Base-by-base conservation (phyloP, 2,329 filamentous ascomycete species). In the Stemphylium vesicarium region DNA sequence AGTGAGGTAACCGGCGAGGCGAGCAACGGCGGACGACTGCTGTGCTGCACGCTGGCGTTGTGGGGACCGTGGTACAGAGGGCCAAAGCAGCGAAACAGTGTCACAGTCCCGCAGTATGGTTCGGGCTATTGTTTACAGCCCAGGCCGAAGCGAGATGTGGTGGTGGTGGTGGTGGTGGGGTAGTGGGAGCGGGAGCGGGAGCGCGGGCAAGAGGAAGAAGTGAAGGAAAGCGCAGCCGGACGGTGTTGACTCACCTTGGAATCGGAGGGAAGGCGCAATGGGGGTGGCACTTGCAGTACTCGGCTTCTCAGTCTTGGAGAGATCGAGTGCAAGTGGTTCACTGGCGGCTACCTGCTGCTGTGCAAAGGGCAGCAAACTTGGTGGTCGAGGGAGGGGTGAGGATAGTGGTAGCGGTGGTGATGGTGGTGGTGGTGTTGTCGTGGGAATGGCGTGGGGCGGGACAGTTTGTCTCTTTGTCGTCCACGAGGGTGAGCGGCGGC, bases 11-110 rank as follows among this genome's bases (percentile, higher is more conserved):
- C 61, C 58, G 55, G 59, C 60, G 50, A 71, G 63, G 69, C 69
- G 66, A 66, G 68, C 62, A 63, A 65, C 65, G 65, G 68, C 53
- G 71, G 69, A 72, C 65, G 57, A 65, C 68, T 69, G 71, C 65
- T 53, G 69, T 62, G 59, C 68, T 57, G 70, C 63, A 67, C 59
- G 55, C 60, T 63, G 60, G 65, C 56, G 59, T 53, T 63, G 62
- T 69, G 69, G 66, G 56, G 69, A 66, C 47, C 50, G 70, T 74
- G 62, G 61, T 50, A 74, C 71, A 61, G 57, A 47, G 41, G 56
- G 65, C 65, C 56, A 60, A 73, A 69, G 59, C 55, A 68, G 66
- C 64, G 64, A 70, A 64, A 71, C 66, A 57, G 70, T 74, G 44
- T 59, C 71, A 73, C 71, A 55, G 57, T 55, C 53, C 53, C 65